These are phyloP conservation scores for Pulveroboletus sp. DNA, from an alignment of 768 basidiomycete genomes.

Conservation along the genomic window DNA sequence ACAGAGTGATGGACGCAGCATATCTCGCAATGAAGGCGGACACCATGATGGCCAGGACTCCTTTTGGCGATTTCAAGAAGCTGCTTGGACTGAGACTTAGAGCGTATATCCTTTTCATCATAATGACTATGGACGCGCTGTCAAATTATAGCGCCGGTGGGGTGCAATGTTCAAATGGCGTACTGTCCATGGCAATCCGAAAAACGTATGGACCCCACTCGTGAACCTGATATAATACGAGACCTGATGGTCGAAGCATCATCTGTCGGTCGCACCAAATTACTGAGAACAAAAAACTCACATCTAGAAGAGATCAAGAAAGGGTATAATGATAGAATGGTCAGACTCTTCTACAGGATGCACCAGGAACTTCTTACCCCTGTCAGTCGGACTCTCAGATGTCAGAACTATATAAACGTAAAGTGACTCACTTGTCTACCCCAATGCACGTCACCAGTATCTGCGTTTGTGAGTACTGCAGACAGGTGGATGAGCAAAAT, in stretches of 20 bases:
- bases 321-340: too few relatives aligned
- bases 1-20: not conserved
- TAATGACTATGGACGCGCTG: constrained; percentile 6
- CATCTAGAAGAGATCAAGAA: constrained; percentile 5
- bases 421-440: constrained; percentile 4
- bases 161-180: not conserved
- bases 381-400: not conserved
- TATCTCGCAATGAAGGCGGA: constrained; percentile 5
- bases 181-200: constrained; percentile 18
- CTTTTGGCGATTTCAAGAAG: constrained; percentile 7
- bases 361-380: constrained; percentile 7
- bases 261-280: not conserved
- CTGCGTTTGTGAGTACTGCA: constrained; percentile 4
- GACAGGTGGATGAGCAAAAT: not conserved
- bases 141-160: not conserved
- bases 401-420: not conserved
- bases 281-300: not conserved
- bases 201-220: constrained; percentile 14
- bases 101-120: constrained; percentile 18
- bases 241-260: constrained; percentile 3
- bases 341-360: not conserved
- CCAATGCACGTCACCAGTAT: constrained; percentile 6
- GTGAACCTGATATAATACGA: constrained; percentile 11
- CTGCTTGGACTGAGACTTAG: constrained; percentile 3
- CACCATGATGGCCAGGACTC: constrained; percentile 5